Evolutionary conservation across 805 yeast species (phyloP).

Genomic region (Metschnikowia bowlesiae): DNA sequence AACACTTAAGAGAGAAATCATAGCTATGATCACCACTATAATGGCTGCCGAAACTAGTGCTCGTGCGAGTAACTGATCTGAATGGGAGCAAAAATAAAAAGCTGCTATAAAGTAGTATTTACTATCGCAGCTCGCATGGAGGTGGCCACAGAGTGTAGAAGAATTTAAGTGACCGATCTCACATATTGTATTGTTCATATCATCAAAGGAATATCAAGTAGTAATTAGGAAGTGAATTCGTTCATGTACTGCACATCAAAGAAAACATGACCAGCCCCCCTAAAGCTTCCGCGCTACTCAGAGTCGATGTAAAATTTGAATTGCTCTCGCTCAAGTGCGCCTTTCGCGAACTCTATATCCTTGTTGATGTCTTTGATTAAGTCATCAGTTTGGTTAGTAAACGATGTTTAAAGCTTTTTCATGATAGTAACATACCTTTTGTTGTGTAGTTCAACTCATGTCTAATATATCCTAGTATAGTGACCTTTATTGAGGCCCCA

Average conservation of each 20-base stretch:
- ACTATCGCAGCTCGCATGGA: conserved; percentile 19
- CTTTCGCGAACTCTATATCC: conserved; percentile 68
- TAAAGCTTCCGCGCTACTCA: neutral
- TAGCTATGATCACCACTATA: neutral
- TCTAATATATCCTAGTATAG: conserved; percentile 81
- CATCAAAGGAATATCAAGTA: neutral
- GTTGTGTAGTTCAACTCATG: conserved; percentile 87
- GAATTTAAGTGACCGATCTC: neutral
- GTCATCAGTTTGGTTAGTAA: conserved; percentile 53
- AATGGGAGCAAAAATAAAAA: conserved; percentile 25
- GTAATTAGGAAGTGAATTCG: neutral
- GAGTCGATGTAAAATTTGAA: neutral
- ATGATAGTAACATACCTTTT: conserved; percentile 28
- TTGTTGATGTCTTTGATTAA: conserved; percentile 75
- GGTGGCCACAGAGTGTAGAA: conserved; percentile 15
- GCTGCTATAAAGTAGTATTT: conserved; percentile 26
- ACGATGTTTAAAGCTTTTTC: neutral
- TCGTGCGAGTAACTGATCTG: conserved; percentile 12
- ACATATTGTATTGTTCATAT: conserved; percentile 7
- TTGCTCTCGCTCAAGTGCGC: conserved; percentile 30
- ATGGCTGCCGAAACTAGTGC: neutral
- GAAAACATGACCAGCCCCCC: neutral
- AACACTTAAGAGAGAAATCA: conserved; percentile 27
- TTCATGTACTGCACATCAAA: neutral
- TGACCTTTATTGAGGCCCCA: conserved; percentile 70